These are phyloP conservation scores for Saccharum officinarum DNA, from an alignment of 176 grass and related monocot species.

Conservation along the genomic window DNA sequence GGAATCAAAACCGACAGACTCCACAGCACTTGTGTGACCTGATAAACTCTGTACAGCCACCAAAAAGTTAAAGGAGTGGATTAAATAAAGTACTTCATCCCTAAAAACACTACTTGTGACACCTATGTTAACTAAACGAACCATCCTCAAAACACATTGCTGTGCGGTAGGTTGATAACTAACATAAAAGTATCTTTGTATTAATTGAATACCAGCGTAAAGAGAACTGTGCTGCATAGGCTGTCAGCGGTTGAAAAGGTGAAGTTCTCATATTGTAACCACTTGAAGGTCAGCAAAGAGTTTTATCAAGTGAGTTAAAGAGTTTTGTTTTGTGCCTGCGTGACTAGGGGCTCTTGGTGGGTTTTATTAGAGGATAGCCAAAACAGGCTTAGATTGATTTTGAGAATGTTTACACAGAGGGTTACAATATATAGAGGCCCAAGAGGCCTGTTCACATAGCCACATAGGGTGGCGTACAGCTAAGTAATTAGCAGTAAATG, in stretches of 20 bases:
- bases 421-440: too few relatives aligned
- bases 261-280: not conserved
- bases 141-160: not conserved
- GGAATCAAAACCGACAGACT: slow-evolving; percentile 86
- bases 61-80: not conserved
- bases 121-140: not conserved
- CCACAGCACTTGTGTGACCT: slow-evolving; percentile 89
- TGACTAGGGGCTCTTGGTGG: too few relatives aligned
- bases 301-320: not conserved
- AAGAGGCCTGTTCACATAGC: too few relatives aligned
- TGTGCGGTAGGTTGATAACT: not conserved
- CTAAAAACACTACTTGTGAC: not conserved
- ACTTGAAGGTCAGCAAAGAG: not conserved
- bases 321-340: not conserved
- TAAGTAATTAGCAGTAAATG: too few relatives aligned
- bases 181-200: slow-evolving; percentile 4
- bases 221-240: slow-evolving; percentile 9
- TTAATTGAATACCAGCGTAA: not conserved
- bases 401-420: too few relatives aligned
- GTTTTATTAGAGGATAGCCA: too few relatives aligned
- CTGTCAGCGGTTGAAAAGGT: slow-evolving; percentile 1
- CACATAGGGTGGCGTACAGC: too few relatives aligned
- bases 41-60: slow-evolving; percentile 71
- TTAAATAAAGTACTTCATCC: slow-evolving; percentile 1
- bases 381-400: too few relatives aligned